Evolutionary conservation across 2,329 filamentous ascomycete species (phyloP).

Genomic region (Colletotrichum sp.): DNA sequence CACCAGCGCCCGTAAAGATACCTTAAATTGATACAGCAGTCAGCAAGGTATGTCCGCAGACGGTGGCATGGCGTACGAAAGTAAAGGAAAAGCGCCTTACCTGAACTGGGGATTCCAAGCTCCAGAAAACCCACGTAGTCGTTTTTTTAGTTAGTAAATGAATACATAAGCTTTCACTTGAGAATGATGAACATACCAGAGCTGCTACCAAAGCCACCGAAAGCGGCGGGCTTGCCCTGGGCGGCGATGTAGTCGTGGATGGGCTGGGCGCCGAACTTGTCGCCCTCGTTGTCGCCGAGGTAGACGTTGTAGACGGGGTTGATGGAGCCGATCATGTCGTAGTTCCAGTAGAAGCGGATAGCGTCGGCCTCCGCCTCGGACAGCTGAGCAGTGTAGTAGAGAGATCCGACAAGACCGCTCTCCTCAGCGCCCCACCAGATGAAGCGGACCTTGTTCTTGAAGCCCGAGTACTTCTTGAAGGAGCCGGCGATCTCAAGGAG

Average conservation of each 20-base stretch:
- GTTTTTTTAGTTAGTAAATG: too few species aligned
- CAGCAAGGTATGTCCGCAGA: too few species aligned
- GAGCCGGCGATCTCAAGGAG: conserved; percentile 42
- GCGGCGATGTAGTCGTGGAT: conserved; percentile 39
- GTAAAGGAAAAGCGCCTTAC: too few species aligned
- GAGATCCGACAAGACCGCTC: conserved; percentile 48
- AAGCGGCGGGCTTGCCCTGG: conserved; percentile 36
- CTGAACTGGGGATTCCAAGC: conserved; percentile 26
- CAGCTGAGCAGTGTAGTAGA: conserved; percentile 42
- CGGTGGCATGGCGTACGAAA: too few species aligned
- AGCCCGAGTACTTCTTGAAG: conserved; percentile 40
- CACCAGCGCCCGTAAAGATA: conserved; percentile 44
- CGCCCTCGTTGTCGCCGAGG: conserved; percentile 38
- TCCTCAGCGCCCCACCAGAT: conserved; percentile 50
- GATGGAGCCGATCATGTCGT: conserved; percentile 69
- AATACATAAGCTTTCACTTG: rapidly evolving
- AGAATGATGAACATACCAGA: conserved; percentile 9
- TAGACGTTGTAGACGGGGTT: conserved; percentile 44
- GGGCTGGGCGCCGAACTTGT: conserved; percentile 37
- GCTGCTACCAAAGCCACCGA: conserved; percentile 37
- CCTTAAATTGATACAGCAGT: conserved; percentile 15
- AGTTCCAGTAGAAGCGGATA: conserved; percentile 72
- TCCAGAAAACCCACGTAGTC: conserved; percentile 46
- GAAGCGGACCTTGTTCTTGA: conserved; percentile 47
- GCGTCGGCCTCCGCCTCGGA: conserved; percentile 48